phyloP scores from a whole-genome alignment of 371 early-diverging fungal species.

The Chytridiales sp. region DNA sequence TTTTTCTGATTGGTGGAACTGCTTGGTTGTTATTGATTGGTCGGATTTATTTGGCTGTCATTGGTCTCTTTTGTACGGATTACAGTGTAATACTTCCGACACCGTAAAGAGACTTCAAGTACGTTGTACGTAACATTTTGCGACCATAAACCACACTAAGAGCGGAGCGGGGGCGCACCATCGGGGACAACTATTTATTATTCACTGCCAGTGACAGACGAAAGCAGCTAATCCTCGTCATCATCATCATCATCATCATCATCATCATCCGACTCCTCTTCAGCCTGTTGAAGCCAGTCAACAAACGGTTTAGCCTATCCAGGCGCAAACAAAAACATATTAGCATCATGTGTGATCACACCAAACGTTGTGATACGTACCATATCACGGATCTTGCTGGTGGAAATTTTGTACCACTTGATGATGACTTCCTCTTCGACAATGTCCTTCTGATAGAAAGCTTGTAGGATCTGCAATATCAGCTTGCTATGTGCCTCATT shows the following conservation, averaged over 20 bases:
- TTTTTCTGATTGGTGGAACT: no score
- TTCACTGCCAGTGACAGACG: no score
- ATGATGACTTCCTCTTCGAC: constrained; percentile 81
- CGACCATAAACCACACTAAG: no score
- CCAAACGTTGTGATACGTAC: constrained; percentile 15
- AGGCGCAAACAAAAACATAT: constrained; percentile 8
- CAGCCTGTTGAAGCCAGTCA: constrained; percentile 67
- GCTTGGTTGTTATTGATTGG: no score
- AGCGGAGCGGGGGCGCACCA: no score
- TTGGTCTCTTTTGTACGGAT: no score
- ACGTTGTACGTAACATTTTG: no score
- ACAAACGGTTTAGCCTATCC: constrained; percentile 57
- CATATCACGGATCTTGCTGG: constrained; percentile 24
- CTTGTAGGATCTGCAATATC: constrained; percentile 62
- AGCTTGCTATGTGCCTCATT: constrained; percentile 50
- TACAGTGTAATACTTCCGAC: no score
- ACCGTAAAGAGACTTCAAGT: no score
- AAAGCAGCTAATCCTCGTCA: no score
- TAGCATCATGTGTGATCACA: neutral
- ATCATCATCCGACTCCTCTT: constrained; percentile 58
- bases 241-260: constrained; percentile 27
- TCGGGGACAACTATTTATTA: no score
- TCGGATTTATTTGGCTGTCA: no score
- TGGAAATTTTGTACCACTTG: constrained; percentile 60
- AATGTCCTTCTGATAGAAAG: constrained; percentile 79